These are phyloP conservation scores for Teratosphaeria gauchensis DNA, from an alignment of 2,329 filamentous ascomycete species.

Conservation along the genomic window DNA sequence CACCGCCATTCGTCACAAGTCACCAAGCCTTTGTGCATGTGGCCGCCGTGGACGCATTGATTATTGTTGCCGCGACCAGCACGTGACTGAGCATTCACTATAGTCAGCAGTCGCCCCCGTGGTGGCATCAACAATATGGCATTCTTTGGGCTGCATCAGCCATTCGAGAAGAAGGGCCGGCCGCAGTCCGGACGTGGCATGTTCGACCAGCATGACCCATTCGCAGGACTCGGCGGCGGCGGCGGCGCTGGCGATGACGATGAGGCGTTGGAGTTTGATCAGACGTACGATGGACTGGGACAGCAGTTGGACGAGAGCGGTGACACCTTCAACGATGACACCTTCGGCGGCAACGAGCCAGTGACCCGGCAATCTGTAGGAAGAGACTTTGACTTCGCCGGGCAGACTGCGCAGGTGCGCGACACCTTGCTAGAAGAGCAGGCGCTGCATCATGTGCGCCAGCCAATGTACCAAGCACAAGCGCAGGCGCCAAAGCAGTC, in stretches of 20 bases:
- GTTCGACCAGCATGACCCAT: conserved; percentile 67
- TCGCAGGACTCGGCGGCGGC: conserved; percentile 65
- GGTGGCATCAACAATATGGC: conserved; percentile 47
- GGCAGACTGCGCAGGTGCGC: conserved; percentile 78
- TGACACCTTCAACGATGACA: conserved; percentile 95
- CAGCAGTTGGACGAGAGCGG: conserved; percentile 84
- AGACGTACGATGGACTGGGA: conserved; percentile 92
- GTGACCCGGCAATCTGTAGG: conserved; percentile 51
- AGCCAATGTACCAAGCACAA: conserved; percentile 36
- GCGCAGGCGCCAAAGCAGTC: conserved; percentile 49
- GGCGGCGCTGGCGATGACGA: conserved; percentile 36
- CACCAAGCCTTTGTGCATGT: no score
- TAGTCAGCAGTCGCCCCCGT: not conserved
- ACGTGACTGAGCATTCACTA: not conserved
- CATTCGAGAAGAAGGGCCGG: conserved; percentile 50
- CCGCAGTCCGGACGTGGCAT: conserved; percentile 53
- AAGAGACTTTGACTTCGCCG: conserved; percentile 96
- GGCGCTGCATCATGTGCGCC: conserved; percentile 67
- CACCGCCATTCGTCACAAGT: not conserved
- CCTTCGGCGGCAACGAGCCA: conserved; percentile 53
- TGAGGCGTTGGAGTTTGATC: conserved; percentile 76
- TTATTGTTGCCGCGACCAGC: not conserved
- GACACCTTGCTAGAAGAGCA: conserved; percentile 86
- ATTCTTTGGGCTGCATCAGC: conserved; percentile 81
- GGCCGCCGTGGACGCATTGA: no score